Conservation (phyloP, 805 yeast genomes). For the Candida quercuum region DNA sequence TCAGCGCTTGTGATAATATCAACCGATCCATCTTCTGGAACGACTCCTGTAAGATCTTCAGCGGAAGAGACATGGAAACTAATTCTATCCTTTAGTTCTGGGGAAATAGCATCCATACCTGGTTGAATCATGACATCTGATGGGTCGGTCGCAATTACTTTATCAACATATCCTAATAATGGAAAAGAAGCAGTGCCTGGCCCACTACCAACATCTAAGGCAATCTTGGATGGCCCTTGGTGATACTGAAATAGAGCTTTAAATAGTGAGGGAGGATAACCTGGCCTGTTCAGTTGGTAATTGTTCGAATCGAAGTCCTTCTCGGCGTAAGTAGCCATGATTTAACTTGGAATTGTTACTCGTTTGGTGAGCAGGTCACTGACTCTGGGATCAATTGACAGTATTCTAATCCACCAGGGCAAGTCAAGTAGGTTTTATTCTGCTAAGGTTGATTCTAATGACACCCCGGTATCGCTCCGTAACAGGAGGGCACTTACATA, state of each 20-base stretch:
- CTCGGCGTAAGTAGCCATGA: conserved; percentile 54
- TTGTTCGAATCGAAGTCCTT: conserved; percentile 40
- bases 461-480: no score
- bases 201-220: conserved; percentile 67
- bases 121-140: conserved; percentile 45
- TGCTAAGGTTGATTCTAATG: no score
- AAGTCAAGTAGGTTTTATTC: no score
- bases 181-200: conserved; percentile 62
- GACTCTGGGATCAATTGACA: no score
- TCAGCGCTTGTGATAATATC: conserved; percentile 67
- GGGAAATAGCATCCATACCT: conserved; percentile 26
- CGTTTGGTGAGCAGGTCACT: no score
- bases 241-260: conserved; percentile 37
- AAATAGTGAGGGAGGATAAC: conserved; percentile 52
- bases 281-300: conserved; percentile 53
- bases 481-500: no score
- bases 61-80: conserved; percentile 18
- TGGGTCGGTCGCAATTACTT: conserved; percentile 54
- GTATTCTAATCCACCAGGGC: no score
- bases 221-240: conserved; percentile 25
- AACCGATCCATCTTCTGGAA: conserved; percentile 27
- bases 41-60: conserved; percentile 22
- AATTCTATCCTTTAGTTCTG: conserved; percentile 15
- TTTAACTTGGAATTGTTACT: neutral
- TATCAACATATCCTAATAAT: conserved; percentile 35